Percentiles rank a stretch among this genome's conserved stretches.
phyloP scores from a whole-genome alignment of 164 flowering plant species.

The Paratinospora sagittata region DNA sequence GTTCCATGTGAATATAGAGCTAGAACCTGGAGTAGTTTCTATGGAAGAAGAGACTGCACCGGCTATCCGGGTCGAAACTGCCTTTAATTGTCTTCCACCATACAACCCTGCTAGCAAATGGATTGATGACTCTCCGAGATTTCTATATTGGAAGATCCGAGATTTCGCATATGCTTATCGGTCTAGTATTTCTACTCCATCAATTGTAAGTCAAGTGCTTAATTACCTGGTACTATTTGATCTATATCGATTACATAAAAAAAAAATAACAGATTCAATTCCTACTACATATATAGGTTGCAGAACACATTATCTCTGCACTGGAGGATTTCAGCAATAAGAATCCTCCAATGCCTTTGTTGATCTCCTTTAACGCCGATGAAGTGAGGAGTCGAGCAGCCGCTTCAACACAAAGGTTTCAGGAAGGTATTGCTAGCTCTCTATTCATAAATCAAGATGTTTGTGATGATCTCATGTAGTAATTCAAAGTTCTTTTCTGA shows the following conservation, averaged over 20 bases:
- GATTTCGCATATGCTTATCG: constrained; percentile 92
- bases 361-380: constrained; percentile 63
- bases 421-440: constrained; percentile 55
- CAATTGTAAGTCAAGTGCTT: constrained; percentile 38
- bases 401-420: constrained; percentile 80
- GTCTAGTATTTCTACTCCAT: constrained; percentile 55
- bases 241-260: background rate
- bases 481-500: constrained; percentile 22
- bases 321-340: constrained; percentile 53
- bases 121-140: constrained; percentile 31
- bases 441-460: too few species aligned
- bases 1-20: constrained; percentile 32
- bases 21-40: constrained; percentile 45
- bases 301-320: constrained; percentile 64
- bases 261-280: constrained; percentile 9
- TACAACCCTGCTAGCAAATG: constrained; percentile 49
- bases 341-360: constrained; percentile 53
- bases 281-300: constrained; percentile 45
- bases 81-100: constrained; percentile 68
- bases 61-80: constrained; percentile 54
- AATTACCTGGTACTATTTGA: background rate
- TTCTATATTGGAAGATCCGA: constrained; percentile 86
- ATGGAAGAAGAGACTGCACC: constrained; percentile 61
- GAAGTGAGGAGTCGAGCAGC: constrained; percentile 87
- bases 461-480: background rate